Conservation (phyloP, 257 asterid species). For the Lycium barbarum region DNA sequence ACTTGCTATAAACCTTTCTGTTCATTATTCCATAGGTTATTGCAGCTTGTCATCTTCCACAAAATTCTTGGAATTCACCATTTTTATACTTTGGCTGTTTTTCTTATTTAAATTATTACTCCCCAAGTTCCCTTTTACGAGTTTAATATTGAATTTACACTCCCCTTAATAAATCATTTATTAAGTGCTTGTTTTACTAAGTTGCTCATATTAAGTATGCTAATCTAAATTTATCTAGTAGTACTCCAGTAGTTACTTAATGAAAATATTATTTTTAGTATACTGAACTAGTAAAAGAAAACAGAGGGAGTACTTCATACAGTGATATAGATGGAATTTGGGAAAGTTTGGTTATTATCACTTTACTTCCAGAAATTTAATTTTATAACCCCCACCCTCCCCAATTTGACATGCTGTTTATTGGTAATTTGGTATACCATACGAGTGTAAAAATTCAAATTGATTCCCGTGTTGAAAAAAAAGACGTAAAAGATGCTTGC, state of each 20-base stretch:
- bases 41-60: not conserved
- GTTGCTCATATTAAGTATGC: not conserved
- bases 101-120: not conserved
- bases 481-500: not conserved
- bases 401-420: not conserved
- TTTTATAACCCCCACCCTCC: not conserved
- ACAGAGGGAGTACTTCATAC: not conserved
- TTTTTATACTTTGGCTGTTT: not conserved
- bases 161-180: not conserved
- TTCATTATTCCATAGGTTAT: not conserved
- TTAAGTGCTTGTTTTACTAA: not conserved
- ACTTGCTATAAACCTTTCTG: not conserved
- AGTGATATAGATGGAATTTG: not conserved
- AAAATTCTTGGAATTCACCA: not conserved
- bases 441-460: not conserved
- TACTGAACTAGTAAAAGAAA: not conserved
- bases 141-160: not conserved
- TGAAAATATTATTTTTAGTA: not conserved
- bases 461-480: not conserved
- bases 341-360: not conserved
- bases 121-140: not conserved
- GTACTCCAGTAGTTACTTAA: not conserved
- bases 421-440: not conserved
- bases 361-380: no score
- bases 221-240: not conserved